Conservation (phyloP, 495 filamentous ascomycete genomes). For the Thermothielavioides terrestris region DNA sequence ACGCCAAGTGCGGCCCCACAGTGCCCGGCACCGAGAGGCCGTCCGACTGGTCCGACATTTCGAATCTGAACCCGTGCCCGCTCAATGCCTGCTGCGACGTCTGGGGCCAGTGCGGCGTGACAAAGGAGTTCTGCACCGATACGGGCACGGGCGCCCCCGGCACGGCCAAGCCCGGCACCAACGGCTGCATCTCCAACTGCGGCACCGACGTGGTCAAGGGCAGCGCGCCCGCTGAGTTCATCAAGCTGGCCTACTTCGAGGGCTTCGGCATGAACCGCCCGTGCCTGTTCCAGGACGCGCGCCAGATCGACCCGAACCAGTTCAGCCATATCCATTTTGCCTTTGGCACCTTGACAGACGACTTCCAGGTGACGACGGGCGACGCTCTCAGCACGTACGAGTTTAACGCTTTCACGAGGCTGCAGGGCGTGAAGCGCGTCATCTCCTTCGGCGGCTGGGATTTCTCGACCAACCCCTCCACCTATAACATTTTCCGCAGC, state of each 20-base stretch:
- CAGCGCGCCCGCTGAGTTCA: neutral
- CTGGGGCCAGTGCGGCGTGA: constrained; percentile 45
- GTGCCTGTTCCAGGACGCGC: constrained; percentile 18
- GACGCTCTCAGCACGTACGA: constrained; percentile 7
- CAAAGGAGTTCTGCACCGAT: constrained; percentile 38
- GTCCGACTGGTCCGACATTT: constrained; percentile 5
- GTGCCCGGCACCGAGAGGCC: constrained; percentile 7
- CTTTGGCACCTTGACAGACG: constrained; percentile 16
- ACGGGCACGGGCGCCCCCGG: constrained; percentile 31
- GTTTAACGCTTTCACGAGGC: constrained; percentile 15
- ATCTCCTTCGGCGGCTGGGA: constrained; percentile 34
- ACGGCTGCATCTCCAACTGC: constrained; percentile 45
- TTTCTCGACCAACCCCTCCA: constrained; percentile 15
- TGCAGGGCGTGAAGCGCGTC: constrained; percentile 24
- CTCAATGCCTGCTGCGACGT: constrained; percentile 30
- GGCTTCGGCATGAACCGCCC: constrained; percentile 17
- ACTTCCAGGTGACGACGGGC: constrained; percentile 8
- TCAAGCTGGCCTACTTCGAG: constrained; percentile 26
- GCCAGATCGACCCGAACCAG: constrained; percentile 17
- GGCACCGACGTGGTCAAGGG: constrained; percentile 30
- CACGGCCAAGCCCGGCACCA: constrained; percentile 21
- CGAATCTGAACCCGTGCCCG: constrained; percentile 27
- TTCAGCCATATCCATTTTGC: constrained; percentile 26
- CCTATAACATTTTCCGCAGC: constrained; percentile 17
- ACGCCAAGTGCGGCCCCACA: constrained; percentile 36